Percentiles rank a stretch among this genome's conserved stretches.
These are phyloP conservation scores for Teratosphaeria pseudoeucalypti DNA, from an alignment of 2,329 filamentous ascomycete species.

Conservation along the genomic window DNA sequence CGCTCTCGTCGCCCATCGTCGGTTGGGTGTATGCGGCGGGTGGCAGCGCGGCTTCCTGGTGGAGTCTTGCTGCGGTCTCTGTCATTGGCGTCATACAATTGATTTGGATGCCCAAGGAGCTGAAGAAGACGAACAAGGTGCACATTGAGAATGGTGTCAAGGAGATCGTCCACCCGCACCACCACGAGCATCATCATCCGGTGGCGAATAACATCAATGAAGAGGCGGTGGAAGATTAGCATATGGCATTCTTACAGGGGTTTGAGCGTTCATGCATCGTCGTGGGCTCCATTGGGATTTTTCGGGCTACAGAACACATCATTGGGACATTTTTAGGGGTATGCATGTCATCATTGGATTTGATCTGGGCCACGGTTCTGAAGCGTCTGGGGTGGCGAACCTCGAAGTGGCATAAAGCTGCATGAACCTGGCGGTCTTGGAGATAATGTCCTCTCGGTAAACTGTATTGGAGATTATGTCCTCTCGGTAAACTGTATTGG, in stretches of 20 bases:
- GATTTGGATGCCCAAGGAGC: constrained; percentile 43
- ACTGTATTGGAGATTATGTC: background rate
- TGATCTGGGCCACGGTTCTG: background rate
- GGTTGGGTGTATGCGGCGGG: constrained; percentile 55
- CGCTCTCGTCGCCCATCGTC: constrained; percentile 54
- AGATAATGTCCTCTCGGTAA: background rate
- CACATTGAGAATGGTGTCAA: background rate
- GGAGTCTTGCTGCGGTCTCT: constrained; percentile 44
- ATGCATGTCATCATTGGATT: background rate
- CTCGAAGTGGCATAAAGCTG: background rate
- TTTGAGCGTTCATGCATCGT: background rate
- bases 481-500: background rate
- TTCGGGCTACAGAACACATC: background rate
- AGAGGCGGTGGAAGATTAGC: background rate
- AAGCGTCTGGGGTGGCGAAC: background rate
- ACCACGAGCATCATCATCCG: background rate
- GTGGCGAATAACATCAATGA: background rate
- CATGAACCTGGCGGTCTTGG: background rate
- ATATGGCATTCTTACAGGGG: background rate
- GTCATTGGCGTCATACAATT: constrained; percentile 44
- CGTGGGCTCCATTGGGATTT: background rate
- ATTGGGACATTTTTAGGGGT: background rate
- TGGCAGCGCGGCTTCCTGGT: constrained; percentile 47
- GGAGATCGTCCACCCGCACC: background rate
- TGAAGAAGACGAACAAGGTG: background rate